Evolutionary conservation across 2,329 filamentous ascomycete species (phyloP).

Genomic region (Phialemoniopsis sp.): DNA sequence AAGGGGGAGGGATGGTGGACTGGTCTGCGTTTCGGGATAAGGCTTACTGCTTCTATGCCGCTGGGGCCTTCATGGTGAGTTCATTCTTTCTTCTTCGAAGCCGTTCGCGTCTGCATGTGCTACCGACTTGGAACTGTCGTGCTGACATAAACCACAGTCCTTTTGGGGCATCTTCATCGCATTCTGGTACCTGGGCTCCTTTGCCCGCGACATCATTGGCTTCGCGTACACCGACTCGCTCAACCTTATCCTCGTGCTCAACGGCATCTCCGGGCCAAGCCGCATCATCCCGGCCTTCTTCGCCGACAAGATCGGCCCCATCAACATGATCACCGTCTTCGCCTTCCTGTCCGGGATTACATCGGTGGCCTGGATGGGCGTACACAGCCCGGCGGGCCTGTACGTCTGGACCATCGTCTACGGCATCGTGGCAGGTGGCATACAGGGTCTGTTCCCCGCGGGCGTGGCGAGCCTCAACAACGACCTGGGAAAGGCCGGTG

Average conservation of each 20-base stretch:
- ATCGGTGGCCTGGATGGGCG: slow-evolving; percentile 55
- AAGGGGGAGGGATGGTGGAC: slow-evolving; percentile 12
- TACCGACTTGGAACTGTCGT: too few relatives aligned
- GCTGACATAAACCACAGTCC: slow-evolving; percentile 25
- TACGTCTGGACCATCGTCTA: slow-evolving; percentile 62
- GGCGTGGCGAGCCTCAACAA: slow-evolving; percentile 50
- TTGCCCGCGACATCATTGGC: slow-evolving; percentile 34
- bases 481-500: slow-evolving; percentile 47
- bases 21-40: slow-evolving; percentile 49
- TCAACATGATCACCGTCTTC: slow-evolving; percentile 56
- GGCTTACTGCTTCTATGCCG: slow-evolving; percentile 48
- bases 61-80: slow-evolving; percentile 42
- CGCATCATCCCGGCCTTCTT: slow-evolving; percentile 54
- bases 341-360: slow-evolving; percentile 33
- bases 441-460: slow-evolving; percentile 65
- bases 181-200: slow-evolving; percentile 55
- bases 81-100: not conserved
- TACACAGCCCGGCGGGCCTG: slow-evolving; percentile 42
- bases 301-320: slow-evolving; percentile 52
- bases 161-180: slow-evolving; percentile 52
- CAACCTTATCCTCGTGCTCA: slow-evolving; percentile 60
- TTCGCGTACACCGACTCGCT: slow-evolving; percentile 47
- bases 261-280: slow-evolving; percentile 55
- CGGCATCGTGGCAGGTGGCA: slow-evolving; percentile 58
- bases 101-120: too few relatives aligned